Base-by-base conservation (phyloP, 495 filamentous ascomycete genomes). In the Xylaria castorea region DNA sequence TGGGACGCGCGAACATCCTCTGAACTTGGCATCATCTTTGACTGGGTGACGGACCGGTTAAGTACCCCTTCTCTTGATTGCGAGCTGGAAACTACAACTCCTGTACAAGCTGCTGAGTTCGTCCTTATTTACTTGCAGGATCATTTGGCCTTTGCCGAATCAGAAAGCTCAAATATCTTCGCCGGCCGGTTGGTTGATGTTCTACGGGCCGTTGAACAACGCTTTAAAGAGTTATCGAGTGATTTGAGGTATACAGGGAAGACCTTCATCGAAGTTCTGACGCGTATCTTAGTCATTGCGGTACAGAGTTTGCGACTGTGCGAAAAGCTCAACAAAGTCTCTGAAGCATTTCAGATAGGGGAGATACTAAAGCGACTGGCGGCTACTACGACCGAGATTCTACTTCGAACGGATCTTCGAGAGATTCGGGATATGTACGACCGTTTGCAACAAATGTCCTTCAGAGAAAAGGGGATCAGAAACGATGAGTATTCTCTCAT, bases 1-100 rank as follows among this genome's bases (percentile, higher is more conserved):
- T 97, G 94, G 91, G 86, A 92, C 66, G 92, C 93, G 9, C 80
- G 77, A 44, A 87, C 91, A 3, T 91, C 91, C 14, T 91, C 92
- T 1, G 89, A 94, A 72, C 69, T 94, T 60, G 90, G 90, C 2
- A 80, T 85, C 36, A 79, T 87, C 2, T 85, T 92, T 60, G 86
- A 90, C 58, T 85, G 81, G 78, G 80, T 92, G 14, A 71, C 81
- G n/a, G 87, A 89, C 20, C 79, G 83, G 51, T 58, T 87, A 44
- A 32, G 70, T 1, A 55, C 75, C 42, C 57, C 53, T 32, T 40
- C 70, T 22, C 36, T 71, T 27, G 30, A 69, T 42, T 14, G 55
- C 42, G 27, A 66, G 25, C 32, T 66, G 36, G 44, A 65, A 12
- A 48, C 55, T 46, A 9, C 34, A 36, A 69, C 18, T 57, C 68